Conservation (phyloP, 108 stramenopile genomes). For the Skeletonema costatum region DNA sequence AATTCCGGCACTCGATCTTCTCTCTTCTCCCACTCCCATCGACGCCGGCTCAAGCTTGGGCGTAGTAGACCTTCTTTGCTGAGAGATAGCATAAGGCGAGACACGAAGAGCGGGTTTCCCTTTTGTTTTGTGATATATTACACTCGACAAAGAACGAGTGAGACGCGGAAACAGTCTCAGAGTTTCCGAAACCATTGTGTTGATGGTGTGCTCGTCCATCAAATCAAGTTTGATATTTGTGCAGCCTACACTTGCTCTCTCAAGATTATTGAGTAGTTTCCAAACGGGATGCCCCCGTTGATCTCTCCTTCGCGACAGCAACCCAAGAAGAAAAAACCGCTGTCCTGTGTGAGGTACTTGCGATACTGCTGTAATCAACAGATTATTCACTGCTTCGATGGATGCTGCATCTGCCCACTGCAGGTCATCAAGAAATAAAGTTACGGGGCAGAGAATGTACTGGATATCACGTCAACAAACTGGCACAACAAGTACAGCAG, state of each 20-base stretch:
- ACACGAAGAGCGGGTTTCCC: conserved; percentile 17
- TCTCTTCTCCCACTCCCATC: conserved; percentile 18
- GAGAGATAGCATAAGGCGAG: conserved; percentile 7
- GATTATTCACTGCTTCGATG: conserved; percentile 6
- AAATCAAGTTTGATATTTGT: conserved; percentile 5
- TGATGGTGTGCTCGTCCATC: conserved; percentile 1
- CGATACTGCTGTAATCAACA: not conserved
- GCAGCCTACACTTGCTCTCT: not conserved
- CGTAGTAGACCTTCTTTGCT: conserved; percentile 1
- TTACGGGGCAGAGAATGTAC: not conserved
- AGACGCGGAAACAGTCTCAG: conserved; percentile 10
- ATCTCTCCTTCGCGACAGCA: not conserved
- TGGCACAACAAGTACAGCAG: conserved; percentile 21
- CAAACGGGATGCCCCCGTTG: conserved; percentile 11
- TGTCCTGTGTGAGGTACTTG: not conserved
- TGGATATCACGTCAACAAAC: conserved; percentile 22
- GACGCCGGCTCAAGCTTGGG: not conserved
- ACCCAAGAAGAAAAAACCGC: not conserved
- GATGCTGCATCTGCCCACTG: conserved; percentile 17
- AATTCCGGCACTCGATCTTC: conserved; percentile 5
- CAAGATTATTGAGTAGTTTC: not conserved
- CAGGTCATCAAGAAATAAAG: not conserved
- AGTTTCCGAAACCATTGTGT: not conserved
- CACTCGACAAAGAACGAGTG: not conserved
- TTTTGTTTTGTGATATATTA: conserved; percentile 18